phyloP scores from a whole-genome alignment of 139 green algal species.

The Closterium sp. region DNA sequence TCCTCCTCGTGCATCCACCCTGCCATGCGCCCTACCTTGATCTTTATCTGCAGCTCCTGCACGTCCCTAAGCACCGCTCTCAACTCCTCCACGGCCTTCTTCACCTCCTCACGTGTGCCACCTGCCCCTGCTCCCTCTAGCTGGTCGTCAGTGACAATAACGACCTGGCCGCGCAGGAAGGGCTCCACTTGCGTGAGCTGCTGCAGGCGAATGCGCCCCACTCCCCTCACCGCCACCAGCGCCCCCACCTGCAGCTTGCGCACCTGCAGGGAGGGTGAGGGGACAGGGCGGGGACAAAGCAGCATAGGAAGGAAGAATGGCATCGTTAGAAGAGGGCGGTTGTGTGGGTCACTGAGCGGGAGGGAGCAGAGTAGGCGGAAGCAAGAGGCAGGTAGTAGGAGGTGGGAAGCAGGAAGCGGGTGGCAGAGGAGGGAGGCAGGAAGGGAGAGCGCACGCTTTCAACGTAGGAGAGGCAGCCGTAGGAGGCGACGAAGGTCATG shows the following conservation, averaged over 20 bases:
- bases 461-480: background rate
- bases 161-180: conserved; percentile 13
- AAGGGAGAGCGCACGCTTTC: background rate
- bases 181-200: conserved; percentile 29
- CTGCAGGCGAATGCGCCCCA: conserved; percentile 29
- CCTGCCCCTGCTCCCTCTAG: background rate
- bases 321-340: background rate
- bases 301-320: background rate
- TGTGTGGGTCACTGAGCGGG: background rate
- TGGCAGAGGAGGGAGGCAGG: background rate
- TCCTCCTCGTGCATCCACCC: background rate
- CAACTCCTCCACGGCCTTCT: background rate
- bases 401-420: background rate
- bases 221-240: conserved; percentile 33
- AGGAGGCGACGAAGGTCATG: conserved; percentile 3
- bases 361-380: background rate
- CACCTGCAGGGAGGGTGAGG: background rate
- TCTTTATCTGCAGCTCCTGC: conserved; percentile 35
- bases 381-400: background rate
- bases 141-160: background rate
- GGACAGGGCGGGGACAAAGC: background rate
- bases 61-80: conserved; percentile 13
- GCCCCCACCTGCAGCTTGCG: conserved; percentile 30
- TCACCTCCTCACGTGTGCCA: background rate
- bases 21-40: conserved; percentile 5